Evolutionary conservation across 441 rosid species (phyloP).

Genomic region (Geranium incanum): DNA sequence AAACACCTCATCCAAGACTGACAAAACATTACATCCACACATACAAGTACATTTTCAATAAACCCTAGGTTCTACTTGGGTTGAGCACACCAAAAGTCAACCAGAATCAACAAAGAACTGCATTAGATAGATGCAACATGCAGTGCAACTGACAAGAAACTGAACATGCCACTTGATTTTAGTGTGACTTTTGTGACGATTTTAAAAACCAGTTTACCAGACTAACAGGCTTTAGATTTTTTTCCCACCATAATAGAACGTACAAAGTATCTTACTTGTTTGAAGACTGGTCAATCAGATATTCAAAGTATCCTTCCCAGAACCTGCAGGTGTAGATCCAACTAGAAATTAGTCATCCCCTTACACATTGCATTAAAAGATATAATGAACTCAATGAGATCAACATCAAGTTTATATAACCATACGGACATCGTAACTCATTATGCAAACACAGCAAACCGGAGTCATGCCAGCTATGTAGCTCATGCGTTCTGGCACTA

Average conservation of each 20-base stretch:
- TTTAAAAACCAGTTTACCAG: constrained; percentile 7
- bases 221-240: constrained; percentile 6
- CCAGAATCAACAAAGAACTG: background rate
- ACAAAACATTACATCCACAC: background rate
- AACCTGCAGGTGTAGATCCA: constrained; percentile 50
- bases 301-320: constrained; percentile 96
- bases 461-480: background rate
- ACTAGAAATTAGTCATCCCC: background rate
- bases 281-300: constrained; percentile 78
- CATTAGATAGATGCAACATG: background rate
- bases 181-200: constrained; percentile 1
- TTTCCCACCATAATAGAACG: constrained; percentile 11
- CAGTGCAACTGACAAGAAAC: constrained; percentile 16
- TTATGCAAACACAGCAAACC: background rate
- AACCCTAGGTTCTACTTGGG: background rate
- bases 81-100: background rate
- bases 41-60: background rate
- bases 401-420: background rate
- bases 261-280: constrained; percentile 51
- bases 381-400: background rate
- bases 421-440: background rate
- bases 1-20: background rate
- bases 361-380: background rate
- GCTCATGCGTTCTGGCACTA: background rate
- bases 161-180: background rate